A percentile compares a stretch with the other conserved stretches of the same genome.
Evolutionary conservation across 2,329 filamentous ascomycete species (phyloP).

Genomic region (Pseudogymnoascus sp.): DNA sequence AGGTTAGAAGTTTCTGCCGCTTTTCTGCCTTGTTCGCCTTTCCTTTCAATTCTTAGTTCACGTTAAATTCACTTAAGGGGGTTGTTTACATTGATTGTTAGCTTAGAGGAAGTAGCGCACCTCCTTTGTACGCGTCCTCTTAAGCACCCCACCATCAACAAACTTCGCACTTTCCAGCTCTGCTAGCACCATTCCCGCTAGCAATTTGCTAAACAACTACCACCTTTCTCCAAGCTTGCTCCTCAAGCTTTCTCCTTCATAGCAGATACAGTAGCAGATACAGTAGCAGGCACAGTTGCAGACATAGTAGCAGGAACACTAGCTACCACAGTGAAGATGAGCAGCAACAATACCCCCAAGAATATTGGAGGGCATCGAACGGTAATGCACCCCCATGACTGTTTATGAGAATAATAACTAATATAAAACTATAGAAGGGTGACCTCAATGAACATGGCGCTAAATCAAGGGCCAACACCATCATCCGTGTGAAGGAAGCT

Average conservation of each 20-base stretch:
- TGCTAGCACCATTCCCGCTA: neutral
- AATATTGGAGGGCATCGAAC: neutral
- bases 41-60: neutral
- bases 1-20: neutral
- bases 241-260: neutral
- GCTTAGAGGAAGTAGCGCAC: neutral
- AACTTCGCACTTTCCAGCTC: neutral
- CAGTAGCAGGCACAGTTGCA: neutral
- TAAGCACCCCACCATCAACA: neutral
- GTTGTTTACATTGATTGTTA: neutral
- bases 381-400: neutral
- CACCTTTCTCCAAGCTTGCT: neutral
- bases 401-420: neutral
- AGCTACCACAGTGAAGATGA: neutral
- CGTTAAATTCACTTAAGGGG: neutral
- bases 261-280: neutral
- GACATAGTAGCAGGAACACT: neutral
- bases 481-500: neutral
- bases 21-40: neutral
- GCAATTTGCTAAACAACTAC: neutral
- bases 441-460: neutral
- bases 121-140: neutral
- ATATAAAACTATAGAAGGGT: neutral
- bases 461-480: neutral
- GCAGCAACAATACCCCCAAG: neutral